These are phyloP conservation scores for Colletotrichum theobromicola DNA, from an alignment of 2,329 filamentous ascomycete genomes.

Conservation along the genomic window DNA sequence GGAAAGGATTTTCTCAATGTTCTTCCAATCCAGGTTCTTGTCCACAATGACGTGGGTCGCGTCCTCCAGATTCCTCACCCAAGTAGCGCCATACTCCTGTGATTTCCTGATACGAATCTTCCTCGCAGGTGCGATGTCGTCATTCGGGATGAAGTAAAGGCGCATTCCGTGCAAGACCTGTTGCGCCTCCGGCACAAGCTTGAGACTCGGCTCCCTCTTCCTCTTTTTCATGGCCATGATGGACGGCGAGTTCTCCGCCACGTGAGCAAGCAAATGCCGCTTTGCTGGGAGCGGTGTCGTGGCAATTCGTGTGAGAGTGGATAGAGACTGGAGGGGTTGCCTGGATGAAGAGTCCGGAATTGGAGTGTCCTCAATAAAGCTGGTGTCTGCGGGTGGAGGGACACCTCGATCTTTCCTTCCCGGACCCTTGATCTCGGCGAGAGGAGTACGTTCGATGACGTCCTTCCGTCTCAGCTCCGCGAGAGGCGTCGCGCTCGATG, in stretches of 20 bases:
- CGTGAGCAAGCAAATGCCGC: slow-evolving; percentile 11
- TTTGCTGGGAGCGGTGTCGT: slow-evolving; percentile 34
- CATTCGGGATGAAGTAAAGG: slow-evolving; percentile 83
- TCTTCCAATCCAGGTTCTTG: slow-evolving; percentile 65
- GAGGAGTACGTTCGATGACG: slow-evolving; percentile 30
- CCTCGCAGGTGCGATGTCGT: slow-evolving; percentile 72
- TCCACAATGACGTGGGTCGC: slow-evolving; percentile 86
- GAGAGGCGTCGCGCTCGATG: background rate
- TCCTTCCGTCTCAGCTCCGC: background rate
- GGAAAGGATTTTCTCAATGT: slow-evolving; percentile 65
- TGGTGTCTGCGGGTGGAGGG: slow-evolving; percentile 15
- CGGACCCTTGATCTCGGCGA: slow-evolving; percentile 21
- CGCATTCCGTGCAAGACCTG: slow-evolving; percentile 65
- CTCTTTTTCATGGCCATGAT: slow-evolving; percentile 44
- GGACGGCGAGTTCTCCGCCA: slow-evolving; percentile 7
- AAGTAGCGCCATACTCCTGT: slow-evolving; percentile 75
- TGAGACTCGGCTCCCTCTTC: slow-evolving; percentile 47
- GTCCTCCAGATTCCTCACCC: slow-evolving; percentile 62
- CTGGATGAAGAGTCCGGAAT: slow-evolving; percentile 27
- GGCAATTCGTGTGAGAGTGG: slow-evolving; percentile 22
- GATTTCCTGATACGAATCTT: slow-evolving; percentile 76
- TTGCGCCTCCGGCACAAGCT: slow-evolving; percentile 53
- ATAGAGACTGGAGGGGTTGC: slow-evolving; percentile 8
- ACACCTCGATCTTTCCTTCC: background rate
- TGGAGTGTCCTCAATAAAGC: slow-evolving; percentile 35